Percentiles rank a stretch among this genome's conserved stretches.
phyloP scores from a whole-genome alignment of 768 basidiomycete genomes.

The Tulasnella sp. region DNA sequence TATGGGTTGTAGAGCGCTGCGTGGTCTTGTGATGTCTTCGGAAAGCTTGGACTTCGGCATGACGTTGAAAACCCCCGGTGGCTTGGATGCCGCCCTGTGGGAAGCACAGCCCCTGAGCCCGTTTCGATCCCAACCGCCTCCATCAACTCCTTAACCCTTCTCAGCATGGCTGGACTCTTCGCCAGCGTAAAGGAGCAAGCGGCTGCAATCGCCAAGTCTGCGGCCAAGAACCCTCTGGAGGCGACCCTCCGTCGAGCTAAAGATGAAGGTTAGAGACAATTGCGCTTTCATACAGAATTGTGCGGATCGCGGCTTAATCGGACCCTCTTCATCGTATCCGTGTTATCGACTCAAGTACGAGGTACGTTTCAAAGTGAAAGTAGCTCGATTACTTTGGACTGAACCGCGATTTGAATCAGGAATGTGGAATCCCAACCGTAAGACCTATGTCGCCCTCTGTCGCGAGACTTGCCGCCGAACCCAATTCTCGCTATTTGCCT shows the following conservation, averaged over 20 bases:
- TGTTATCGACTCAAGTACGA: neutral
- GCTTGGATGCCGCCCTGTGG: neutral
- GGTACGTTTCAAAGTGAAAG: neutral
- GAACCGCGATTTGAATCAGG: neutral
- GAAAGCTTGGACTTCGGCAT: neutral
- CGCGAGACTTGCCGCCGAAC: neutral
- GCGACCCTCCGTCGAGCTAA: neutral
- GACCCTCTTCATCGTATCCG: neutral
- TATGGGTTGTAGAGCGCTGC: no score
- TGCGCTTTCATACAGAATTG: neutral
- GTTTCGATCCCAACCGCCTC: neutral
- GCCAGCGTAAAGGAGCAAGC: neutral
- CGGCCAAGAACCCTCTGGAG: neutral
- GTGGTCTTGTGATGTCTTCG: neutral
- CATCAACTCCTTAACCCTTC: neutral
- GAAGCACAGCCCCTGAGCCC: neutral
- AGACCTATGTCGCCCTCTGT: neutral
- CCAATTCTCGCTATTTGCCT: neutral
- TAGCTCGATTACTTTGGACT: neutral
- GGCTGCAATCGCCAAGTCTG: neutral
- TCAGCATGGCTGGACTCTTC: neutral
- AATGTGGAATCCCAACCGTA: conserved; percentile 25
- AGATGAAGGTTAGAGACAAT: conserved; percentile 8
- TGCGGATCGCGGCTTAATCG: neutral
- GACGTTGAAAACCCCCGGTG: neutral